Conservation (phyloP, 2,329 filamentous ascomycete genomes). For the Aspergillus floridensis region DNA sequence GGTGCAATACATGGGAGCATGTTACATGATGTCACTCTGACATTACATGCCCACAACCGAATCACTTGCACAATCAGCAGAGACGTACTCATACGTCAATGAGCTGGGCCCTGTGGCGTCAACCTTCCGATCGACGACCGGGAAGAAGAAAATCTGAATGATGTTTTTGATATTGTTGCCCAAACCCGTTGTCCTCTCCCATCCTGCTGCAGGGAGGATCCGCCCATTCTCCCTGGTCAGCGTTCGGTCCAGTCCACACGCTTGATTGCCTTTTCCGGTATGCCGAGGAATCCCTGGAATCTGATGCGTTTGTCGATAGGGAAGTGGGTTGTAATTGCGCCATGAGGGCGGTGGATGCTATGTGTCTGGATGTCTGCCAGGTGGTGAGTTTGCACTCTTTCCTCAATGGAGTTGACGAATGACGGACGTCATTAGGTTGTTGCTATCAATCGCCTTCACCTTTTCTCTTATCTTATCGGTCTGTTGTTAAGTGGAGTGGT, state of each 20-base stretch:
- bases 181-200: neutral
- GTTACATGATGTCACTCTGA: conserved; percentile 15
- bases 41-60: conserved; percentile 1
- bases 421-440: neutral
- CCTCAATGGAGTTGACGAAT: neutral
- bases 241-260: neutral
- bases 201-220: neutral
- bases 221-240: neutral
- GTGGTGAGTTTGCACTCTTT: neutral
- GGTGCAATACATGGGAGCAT: neutral
- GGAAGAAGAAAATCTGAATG: neutral
- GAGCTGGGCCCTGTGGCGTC: conserved; percentile 4
- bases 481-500: no score
- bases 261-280: conserved; percentile 1
- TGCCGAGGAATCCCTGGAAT: neutral
- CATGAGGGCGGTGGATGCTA: neutral
- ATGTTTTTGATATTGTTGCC: neutral
- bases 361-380: neutral
- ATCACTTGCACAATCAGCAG: no score
- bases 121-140: neutral
- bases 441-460: neutral
- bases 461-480: neutral
- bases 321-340: neutral
- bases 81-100: conserved; percentile 12
- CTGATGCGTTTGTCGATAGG: neutral